phyloP scores from a whole-genome alignment of 2,329 filamentous ascomycete genomes.

The Nannizzia gypsea region DNA sequence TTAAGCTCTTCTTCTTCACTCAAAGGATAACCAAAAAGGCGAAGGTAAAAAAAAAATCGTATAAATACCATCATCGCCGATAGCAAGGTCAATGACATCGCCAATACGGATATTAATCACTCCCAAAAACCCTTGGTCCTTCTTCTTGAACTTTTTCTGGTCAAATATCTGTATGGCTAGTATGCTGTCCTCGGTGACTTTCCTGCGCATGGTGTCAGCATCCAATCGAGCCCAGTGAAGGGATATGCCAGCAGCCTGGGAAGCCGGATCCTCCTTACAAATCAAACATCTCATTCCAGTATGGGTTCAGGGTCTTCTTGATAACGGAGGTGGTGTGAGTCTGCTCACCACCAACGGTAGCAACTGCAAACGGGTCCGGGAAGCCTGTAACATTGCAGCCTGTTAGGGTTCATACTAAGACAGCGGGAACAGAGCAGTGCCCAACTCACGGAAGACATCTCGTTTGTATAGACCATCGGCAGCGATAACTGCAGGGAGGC shows the following conservation, averaged over 20 bases:
- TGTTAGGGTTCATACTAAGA: conserved; percentile 3
- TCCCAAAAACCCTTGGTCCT: conserved; percentile 96
- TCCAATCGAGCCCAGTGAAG: not conserved
- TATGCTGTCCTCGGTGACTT: conserved; percentile 88
- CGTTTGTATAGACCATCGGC: conserved; percentile 97
- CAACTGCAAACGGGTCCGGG: conserved; percentile 93
- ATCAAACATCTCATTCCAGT: conserved; percentile 99
- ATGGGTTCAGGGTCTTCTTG: conserved; percentile 96
- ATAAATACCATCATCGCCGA: conserved; percentile 74
- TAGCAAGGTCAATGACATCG: conserved; percentile 80
- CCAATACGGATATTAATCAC: conserved; percentile 96
- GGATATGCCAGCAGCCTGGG: not conserved
- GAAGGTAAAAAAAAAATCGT: not conserved
- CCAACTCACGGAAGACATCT: conserved; percentile 87
- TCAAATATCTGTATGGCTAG: conserved; percentile 97
- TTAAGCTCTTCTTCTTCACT: not conserved
- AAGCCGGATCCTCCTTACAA: conserved; percentile 52
- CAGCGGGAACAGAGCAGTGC: not conserved
- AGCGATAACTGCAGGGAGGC: conserved; percentile 58
- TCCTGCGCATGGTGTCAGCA: conserved; percentile 41
- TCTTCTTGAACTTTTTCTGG: conserved; percentile 99
- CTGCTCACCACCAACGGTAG: conserved; percentile 93
- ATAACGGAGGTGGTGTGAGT: conserved; percentile 96
- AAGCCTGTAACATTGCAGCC: conserved; percentile 52
- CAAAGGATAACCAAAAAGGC: not conserved